Evolutionary conservation across 129 eudicot genomes (phyloP).

Genomic region (Arctium lappa): DNA sequence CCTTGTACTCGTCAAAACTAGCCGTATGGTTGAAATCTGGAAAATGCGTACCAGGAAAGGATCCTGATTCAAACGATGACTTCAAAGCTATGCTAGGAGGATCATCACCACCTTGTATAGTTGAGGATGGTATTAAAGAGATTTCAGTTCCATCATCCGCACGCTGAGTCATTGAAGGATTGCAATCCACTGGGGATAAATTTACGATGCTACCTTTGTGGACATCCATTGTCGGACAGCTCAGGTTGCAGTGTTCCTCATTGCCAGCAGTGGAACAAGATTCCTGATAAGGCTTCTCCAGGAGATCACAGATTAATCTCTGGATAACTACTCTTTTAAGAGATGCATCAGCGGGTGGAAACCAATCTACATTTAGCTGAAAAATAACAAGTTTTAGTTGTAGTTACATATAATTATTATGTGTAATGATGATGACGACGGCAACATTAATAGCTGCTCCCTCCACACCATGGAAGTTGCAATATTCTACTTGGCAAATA

Average conservation of each 20-base stretch:
- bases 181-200: constrained; percentile 24
- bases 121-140: constrained; percentile 39
- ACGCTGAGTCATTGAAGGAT: constrained; percentile 24
- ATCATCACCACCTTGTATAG: constrained; percentile 30
- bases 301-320: constrained; percentile 63
- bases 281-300: constrained; percentile 39
- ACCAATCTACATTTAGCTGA: constrained; percentile 82
- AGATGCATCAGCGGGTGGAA: constrained; percentile 74
- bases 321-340: constrained; percentile 61
- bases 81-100: constrained; percentile 16
- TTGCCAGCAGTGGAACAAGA: constrained; percentile 21
- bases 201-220: constrained; percentile 31
- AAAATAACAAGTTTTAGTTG: constrained; percentile 4
- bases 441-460: too few relatives aligned
- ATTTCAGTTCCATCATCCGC: constrained; percentile 32
- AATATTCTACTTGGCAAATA: neutral
- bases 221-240: constrained; percentile 14
- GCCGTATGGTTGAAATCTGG: constrained; percentile 30
- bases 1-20: constrained; percentile 23
- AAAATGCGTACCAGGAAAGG: constrained; percentile 24
- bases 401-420: neutral
- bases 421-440: neutral
- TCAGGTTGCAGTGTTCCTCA: constrained; percentile 20
- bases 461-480: neutral
- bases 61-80: constrained; percentile 32